Evolutionary conservation across 2,329 filamentous ascomycete species (phyloP), one percentile per base, ranked within the genome.

Genomic region (Cladosporium sp.): DNA sequence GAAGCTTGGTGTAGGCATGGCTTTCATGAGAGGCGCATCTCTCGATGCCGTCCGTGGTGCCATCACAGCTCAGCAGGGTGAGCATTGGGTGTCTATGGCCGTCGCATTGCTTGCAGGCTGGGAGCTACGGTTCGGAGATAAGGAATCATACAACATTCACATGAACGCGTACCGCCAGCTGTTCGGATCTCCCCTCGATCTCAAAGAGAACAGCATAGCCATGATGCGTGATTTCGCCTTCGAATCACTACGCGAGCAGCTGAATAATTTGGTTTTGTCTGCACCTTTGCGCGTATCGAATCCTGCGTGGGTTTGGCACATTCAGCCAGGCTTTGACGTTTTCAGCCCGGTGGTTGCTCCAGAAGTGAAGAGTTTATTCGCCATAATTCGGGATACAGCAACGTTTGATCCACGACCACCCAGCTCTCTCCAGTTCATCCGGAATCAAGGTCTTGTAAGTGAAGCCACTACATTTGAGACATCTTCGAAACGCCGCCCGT

Each of bases 91-190:
- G 7, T 63, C 64, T 6, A 50, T 67, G 11, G 62, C 64, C 0
- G 63, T 67, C 14, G 65, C 65, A 7, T 51, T 67, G 3, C 60
- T 67, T 14, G 65, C 65, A 22, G 65, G 64, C 11, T 67, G 65
- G 65, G 65, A 67, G 39, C 59, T 61, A 9, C 60, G 61, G 5
- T 67, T 62, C n/a, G 65, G 65, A 8, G 65, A 67, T 25, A 49
- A 34, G 3, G 36, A 60, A 25, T 62, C 60, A 2, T 66, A 64
- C 45, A 59, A 61, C 9, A 54, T 66, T 4, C 65, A 67, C 49
- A 62, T 67, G 60, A 59, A 59, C 19, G 59, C 62, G 4, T 56
- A 56, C 11, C 54, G 54, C 6, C 14, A 19, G 17, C 45, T 56
- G 6, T 56, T 56, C n/a, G 54, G 54, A 30, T 30, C 42, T 4